Evolutionary conservation across 2,329 filamentous ascomycete species (phyloP), one percentile per base, ranked within the genome.

Genomic region (Beauveria sp.): DNA sequence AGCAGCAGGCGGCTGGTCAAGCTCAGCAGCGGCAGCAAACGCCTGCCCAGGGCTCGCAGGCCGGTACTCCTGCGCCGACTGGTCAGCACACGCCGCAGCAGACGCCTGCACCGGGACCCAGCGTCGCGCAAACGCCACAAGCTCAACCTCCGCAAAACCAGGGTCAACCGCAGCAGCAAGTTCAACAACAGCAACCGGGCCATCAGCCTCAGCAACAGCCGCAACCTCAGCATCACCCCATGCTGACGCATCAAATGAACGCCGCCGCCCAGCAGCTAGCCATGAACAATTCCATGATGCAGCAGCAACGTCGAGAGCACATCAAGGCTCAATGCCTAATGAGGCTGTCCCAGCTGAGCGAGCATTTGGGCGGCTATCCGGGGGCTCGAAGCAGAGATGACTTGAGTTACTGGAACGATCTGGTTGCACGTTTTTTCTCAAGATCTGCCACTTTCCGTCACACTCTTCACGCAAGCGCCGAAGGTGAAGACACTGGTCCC

Each of bases 361-460:
- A 87, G 72, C 78, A 84, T 64, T 71, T 89, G 10, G 86, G 83
- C 65, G 79, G 77, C 38, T 87, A 81, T 66, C 77, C 78, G 43
- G 81, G 79, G 56, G 73, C 79, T 16, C 86, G 84, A 68, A 81
- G 83, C 66, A 81, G 83, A 63, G 86, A 88, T 63, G 88, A 92
- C 68, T 75, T 96, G 5, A 74, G 78, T 0, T 89, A 90, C 68
- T 98, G 93, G 93, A 83, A 88, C 65, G 75, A 75, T 5, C 95
- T 97, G 67, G 91, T 96, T 20, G 77, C 82, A 43, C 84, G 84
- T 52, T 96, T 96, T 74, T 99, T 97, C 74, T 88, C 91, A 0
- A 80, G 83, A 0, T 83, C 82, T 30, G 92, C 91, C 9, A 85
- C 91, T 9, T 87, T 96, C 69, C 85, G 92, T 47, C 86, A 93